Percentiles rank a stretch among this genome's conserved stretches.
phyloP scores from a whole-genome alignment of 2,329 filamentous ascomycete genomes.

The Zymoseptoria brevis region DNA sequence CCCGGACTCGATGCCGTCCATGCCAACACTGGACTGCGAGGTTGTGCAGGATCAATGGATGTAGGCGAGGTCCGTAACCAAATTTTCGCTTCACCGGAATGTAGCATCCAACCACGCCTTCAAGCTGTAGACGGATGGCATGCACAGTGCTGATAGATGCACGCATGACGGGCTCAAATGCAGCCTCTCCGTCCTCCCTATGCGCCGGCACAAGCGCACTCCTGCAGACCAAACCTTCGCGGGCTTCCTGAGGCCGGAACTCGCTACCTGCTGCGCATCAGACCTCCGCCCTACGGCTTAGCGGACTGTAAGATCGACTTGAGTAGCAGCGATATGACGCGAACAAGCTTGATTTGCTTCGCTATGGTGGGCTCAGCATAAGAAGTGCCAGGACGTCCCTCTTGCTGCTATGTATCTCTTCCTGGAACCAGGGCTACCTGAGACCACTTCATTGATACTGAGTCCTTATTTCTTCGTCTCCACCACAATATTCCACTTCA shows the following conservation, averaged over 20 bases:
- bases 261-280: neutral
- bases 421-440: neutral
- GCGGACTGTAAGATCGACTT: neutral
- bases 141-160: neutral
- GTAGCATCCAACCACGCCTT: neutral
- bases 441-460: neutral
- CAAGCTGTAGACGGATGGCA: neutral
- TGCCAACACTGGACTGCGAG: too few relatives aligned
- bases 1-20: neutral
- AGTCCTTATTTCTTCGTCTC: too few relatives aligned
- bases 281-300: neutral
- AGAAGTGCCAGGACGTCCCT: neutral
- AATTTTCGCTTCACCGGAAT: neutral
- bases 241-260: neutral
- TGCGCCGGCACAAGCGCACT: neutral
- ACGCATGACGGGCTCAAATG: neutral
- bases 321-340: neutral
- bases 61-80: neutral
- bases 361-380: neutral
- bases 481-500: too few relatives aligned
- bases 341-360: neutral
- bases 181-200: neutral
- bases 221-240: neutral
- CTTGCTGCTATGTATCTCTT: neutral
- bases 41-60: neutral